A percentile compares a stretch with the other conserved stretches of the same genome.
Evolutionary conservation across 2,329 filamentous ascomycete species (phyloP).

Genomic region (Fusarium armeniacum): DNA sequence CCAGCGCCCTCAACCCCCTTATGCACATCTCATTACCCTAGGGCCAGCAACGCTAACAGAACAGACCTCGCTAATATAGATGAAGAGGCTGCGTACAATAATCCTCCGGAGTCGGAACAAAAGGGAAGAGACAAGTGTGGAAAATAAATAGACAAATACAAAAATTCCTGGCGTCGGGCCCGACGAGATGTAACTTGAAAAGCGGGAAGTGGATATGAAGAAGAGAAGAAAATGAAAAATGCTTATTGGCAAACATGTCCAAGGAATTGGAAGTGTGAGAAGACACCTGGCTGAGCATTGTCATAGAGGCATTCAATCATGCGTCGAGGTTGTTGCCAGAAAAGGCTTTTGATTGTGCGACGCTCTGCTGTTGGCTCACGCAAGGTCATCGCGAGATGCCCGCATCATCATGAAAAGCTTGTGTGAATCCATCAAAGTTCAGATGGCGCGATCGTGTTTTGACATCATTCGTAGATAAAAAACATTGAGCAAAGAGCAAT

Average conservation of each 20-base stretch:
- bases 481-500: slow-evolving; percentile 3
- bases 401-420: slow-evolving; percentile 51
- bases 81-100: slow-evolving; percentile 16
- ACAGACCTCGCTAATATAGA: slow-evolving; percentile 27
- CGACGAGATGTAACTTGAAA: slow-evolving; percentile 37
- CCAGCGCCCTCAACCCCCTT: slow-evolving; percentile 33
- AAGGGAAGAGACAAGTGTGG: not conserved
- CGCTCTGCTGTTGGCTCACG: slow-evolving; percentile 43
- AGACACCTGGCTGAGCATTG: slow-evolving; percentile 27
- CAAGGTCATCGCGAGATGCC: slow-evolving; percentile 50
- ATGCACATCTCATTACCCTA: slow-evolving; percentile 41
- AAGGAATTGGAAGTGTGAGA: slow-evolving; percentile 30
- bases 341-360: slow-evolving; percentile 23
- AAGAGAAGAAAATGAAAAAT: slow-evolving; percentile 6
- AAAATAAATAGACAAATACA: slow-evolving; percentile 21
- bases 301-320: slow-evolving; percentile 36
- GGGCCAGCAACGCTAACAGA: slow-evolving; percentile 33
- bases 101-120: slow-evolving; percentile 10
- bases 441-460: slow-evolving; percentile 34
- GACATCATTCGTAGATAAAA: slow-evolving; percentile 43
- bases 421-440: slow-evolving; percentile 49
- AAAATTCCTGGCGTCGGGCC: slow-evolving; percentile 44
- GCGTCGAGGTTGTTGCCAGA: slow-evolving; percentile 32
- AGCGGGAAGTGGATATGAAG: slow-evolving; percentile 26
- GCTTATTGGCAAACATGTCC: slow-evolving; percentile 38